phyloP scores from a whole-genome alignment of 179 eudicot species.

The Pouteria campechiana region DNA sequence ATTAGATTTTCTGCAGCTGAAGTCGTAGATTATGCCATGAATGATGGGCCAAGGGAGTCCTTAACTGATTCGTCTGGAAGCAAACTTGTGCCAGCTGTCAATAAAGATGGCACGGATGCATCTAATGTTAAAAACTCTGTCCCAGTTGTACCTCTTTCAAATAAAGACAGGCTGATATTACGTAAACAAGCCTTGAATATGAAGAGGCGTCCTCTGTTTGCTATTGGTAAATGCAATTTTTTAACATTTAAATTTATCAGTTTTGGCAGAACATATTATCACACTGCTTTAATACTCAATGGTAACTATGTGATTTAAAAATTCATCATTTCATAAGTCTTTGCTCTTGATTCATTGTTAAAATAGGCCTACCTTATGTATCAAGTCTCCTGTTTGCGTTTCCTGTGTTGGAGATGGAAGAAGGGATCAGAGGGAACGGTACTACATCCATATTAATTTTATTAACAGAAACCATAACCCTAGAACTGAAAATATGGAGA shows the following conservation, averaged over 20 bases:
- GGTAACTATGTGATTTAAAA: no score
- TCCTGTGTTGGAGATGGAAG: no score
- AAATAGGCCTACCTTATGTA: background rate
- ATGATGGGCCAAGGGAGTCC: background rate
- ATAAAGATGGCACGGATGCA: slow-evolving; percentile 5
- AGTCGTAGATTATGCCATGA: no score
- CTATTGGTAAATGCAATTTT: slow-evolving; percentile 61
- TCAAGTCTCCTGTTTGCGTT: no score
- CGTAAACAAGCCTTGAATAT: slow-evolving; percentile 77
- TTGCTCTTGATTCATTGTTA: background rate
- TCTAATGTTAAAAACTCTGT: slow-evolving; percentile 11
- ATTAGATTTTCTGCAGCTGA: no score
- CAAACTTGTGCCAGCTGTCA: slow-evolving; percentile 8
- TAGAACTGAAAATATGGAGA: no score
- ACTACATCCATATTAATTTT: no score
- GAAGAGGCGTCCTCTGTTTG: slow-evolving; percentile 68
- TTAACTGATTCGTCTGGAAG: slow-evolving; percentile 11
- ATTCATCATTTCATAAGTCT: no score
- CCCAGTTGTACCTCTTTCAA: slow-evolving; percentile 58
- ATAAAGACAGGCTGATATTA: slow-evolving; percentile 80
- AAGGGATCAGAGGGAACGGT: no score
- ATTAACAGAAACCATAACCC: no score
- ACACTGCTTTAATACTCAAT: no score
- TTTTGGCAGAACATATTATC: no score
- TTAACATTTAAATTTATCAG: background rate